These are phyloP conservation scores for Daldinia loculata DNA, from an alignment of 495 filamentous ascomycete genomes.

Conservation along the genomic window DNA sequence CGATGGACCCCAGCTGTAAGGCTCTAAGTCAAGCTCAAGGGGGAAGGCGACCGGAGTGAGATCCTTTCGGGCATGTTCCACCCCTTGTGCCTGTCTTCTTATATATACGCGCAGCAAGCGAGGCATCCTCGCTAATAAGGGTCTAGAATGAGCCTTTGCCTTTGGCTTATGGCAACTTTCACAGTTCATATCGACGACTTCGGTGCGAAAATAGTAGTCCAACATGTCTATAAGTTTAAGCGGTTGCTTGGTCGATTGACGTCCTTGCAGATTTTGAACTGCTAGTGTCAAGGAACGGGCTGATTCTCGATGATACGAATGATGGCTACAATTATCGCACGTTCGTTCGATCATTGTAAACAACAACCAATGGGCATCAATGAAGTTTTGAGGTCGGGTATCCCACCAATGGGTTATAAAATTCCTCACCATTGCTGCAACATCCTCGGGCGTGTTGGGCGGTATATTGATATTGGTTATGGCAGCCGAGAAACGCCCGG, in stretches of 20 bases:
- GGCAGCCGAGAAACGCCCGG: neutral
- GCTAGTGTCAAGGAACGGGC: too few species aligned
- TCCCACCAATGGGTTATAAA: neutral
- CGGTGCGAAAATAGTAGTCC: too few species aligned
- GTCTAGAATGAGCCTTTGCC: too few species aligned
- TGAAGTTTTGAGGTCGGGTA: neutral
- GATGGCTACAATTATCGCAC: neutral
- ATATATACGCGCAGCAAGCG: conserved; percentile 10
- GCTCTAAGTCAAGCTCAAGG: conserved; percentile 30
- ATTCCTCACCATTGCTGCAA: neutral
- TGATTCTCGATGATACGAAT: too few species aligned
- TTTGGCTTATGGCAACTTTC: too few species aligned
- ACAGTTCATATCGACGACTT: too few species aligned
- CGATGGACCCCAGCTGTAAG: conserved; percentile 14
- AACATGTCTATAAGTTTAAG: too few species aligned
- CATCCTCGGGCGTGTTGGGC: neutral
- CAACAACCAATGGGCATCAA: neutral
- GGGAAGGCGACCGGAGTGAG: conserved; percentile 47
- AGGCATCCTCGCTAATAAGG: conserved; percentile 14
- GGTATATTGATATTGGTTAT: neutral
- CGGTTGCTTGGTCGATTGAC: too few species aligned
- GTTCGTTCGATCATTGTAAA: neutral
- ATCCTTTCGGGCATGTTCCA: neutral
- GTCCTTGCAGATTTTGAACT: too few species aligned
- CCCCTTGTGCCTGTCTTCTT: neutral